phyloP scores from a whole-genome alignment of 352 stramenopile species.

The Pythium myriotylum region DNA sequence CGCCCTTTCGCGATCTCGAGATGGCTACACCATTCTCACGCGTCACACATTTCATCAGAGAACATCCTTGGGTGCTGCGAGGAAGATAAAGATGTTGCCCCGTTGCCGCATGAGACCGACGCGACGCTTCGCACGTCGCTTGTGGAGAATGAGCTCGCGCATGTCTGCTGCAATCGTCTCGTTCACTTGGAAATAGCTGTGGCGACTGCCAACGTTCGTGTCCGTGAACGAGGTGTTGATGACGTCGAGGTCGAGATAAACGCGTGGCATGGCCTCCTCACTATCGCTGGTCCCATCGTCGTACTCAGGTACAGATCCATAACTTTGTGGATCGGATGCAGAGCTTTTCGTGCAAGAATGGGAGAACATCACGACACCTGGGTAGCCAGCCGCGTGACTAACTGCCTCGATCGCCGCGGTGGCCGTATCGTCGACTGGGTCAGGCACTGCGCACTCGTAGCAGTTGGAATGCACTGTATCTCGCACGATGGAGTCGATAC shows the following conservation, averaged over 20 bases:
- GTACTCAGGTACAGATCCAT: neutral
- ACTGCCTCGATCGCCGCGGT: neutral
- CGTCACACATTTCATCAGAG: neutral
- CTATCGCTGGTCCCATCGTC: constrained; percentile 1
- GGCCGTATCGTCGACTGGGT: neutral
- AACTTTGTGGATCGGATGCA: neutral
- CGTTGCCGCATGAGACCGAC: constrained; percentile 57
- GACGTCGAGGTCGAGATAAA: constrained; percentile 83
- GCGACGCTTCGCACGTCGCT: constrained; percentile 52
- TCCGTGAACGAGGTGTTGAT: constrained; percentile 90
- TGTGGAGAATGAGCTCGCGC: constrained; percentile 59
- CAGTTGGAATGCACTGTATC: neutral
- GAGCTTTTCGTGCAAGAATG: neutral
- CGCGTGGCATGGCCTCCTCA: constrained; percentile 20
- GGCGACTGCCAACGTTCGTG: constrained; percentile 81
- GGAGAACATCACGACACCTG: neutral
- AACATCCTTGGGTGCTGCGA: constrained; percentile 45
- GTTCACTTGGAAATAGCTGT: constrained; percentile 90
- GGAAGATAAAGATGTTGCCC: constrained; percentile 73
- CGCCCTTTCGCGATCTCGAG: too few relatives aligned
- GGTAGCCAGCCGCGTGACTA: constrained; percentile 4
- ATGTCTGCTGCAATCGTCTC: constrained; percentile 74
- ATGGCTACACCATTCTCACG: too few relatives aligned
- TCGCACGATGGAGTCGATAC: constrained; percentile 1
- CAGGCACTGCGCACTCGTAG: neutral